Evolutionary conservation across 768 basidiomycete species (phyloP), one percentile per base, ranked within the genome.

Genomic region (Rhizopogon roseolus): DNA sequence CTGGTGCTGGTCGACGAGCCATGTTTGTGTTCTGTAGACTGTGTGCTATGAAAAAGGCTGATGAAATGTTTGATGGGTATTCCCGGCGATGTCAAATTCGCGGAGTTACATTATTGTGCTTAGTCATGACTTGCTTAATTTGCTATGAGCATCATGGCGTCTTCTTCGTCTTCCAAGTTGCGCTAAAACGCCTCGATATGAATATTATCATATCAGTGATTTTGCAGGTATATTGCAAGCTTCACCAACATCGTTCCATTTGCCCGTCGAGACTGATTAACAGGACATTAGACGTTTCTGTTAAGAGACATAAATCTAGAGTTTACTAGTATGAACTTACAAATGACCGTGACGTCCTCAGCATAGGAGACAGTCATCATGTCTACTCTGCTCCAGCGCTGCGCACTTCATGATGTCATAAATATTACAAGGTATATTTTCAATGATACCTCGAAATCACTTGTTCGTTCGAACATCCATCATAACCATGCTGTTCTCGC

Each of bases 1-100:
- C 78, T 51, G 86, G 82, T 50, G 80, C 75, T 60, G 73, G 64
- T 59, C 89, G 88, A 56, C 88, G 87, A 59, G 88, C 79, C 89
- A 91, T 90, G 58, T 59, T 62, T 55, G 38, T 51, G 36, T 56
- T 22, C 32, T 28, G n/a, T n/a, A n/a, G n/a, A n/a, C n/a, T n/a
- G n/a, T 38, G 40, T 11, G 49, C 39, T 29, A 14, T n/a, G 29
- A n/a, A n/a, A n/a, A 50, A 32, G 3, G 45, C 25, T 27, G 32
- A 46, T 46, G 44, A 17, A 13, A 11, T 9, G 13, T 22, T 16
- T 8, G 14, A 32, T 17, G 8, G 51, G 36, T 17, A 29, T 22
- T 52, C 29, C 51, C 51, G 41, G 29, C 19, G 11, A 10, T 6
- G 5, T n/a, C n/a, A 32, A 8, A 0, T 2, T 43, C 51, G 54